Evolutionary conservation across 257 asterid genomes (phyloP), one percentile per base, ranked within the genome.

Genomic region (Ocimum tenuiflorum): DNA sequence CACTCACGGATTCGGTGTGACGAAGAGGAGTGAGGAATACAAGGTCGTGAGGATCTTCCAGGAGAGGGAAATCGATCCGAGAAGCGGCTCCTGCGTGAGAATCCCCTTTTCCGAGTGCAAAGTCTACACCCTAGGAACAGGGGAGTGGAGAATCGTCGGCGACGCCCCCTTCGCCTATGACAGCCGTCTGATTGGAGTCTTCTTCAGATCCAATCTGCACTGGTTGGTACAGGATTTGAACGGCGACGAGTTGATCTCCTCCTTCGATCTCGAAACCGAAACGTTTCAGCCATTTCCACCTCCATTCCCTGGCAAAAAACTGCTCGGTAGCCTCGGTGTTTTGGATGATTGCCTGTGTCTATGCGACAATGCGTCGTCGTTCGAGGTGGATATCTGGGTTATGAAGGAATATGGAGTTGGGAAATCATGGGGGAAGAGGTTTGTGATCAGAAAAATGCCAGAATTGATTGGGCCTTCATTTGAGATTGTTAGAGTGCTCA

Each of bases 191-290:
- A 9, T 51, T 0, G 91, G 87, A 5, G 24, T 79, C 13, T 75
- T 75, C 29, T 41, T 81, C 38, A 54, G 67, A 7, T 80, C 80
- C 0, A 78, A 73, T 14, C 68, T 83, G n/a, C 89, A 85, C 29
- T 85, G 94, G 91, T 58, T 82, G 68, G 66, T 77, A 12, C 27
- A 18, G n/a, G 87, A 85, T 72, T 60, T 67, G 29, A 54, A 69
- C 11, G 54, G 69, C 6, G 1, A 8, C 1, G 89, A 85, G 50
- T 49, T 75, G 39, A 74, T 88, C 39, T 82, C 86, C 0, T 75
- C 85, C 27, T 81, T 85, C 27, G 81, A 82, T 68, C 84, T 88
- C 0, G 79, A 82, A 45, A 63, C 24, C 7, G 94, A 81, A 77
- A 0, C 31, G 36, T 81, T 86, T 48, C 45, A 29, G 14, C 72